phyloP scores from a whole-genome alignment of 108 stramenopile species.

The Skeletonema costatum region DNA sequence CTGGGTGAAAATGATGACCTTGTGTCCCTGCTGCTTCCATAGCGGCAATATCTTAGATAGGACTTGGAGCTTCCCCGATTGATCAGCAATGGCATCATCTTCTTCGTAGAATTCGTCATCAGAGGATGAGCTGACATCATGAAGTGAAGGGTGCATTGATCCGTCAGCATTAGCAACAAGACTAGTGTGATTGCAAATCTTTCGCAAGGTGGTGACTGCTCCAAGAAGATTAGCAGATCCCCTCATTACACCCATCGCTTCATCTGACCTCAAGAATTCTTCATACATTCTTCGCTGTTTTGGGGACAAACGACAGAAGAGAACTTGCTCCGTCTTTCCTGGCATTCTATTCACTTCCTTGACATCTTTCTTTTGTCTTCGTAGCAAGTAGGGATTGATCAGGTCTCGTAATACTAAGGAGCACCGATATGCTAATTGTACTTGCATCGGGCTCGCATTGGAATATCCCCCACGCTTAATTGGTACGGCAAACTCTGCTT shows the following conservation, averaged over 20 bases:
- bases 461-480: conserved; percentile 93
- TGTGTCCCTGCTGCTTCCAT: conserved; percentile 93
- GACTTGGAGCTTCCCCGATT: conserved; percentile 95
- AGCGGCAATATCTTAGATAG: conserved; percentile 91
- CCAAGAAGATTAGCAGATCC: conserved; percentile 71
- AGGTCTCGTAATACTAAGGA: conserved; percentile 90
- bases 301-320: conserved; percentile 90
- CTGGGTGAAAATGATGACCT: conserved; percentile 96
- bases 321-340: conserved; percentile 93
- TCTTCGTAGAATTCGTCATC: conserved; percentile 54
- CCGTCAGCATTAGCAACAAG: conserved; percentile 68
- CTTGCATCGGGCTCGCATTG: conserved; percentile 89
- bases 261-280: conserved; percentile 71
- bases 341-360: conserved; percentile 87
- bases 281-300: conserved; percentile 76
- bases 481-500: conserved; percentile 91
- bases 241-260: conserved; percentile 60
- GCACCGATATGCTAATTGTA: conserved; percentile 90
- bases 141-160: conserved; percentile 20
- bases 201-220: conserved; percentile 90
- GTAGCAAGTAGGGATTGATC: conserved; percentile 92
- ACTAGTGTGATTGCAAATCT: conserved; percentile 98
- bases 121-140: conserved; percentile 52
- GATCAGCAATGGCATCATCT: conserved; percentile 52
- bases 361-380: conserved; percentile 84